A percentile compares a stretch with the other conserved stretches of the same genome.
These are phyloP conservation scores for Megacollybia marginata DNA, from an alignment of 768 basidiomycete species.

Conservation along the genomic window DNA sequence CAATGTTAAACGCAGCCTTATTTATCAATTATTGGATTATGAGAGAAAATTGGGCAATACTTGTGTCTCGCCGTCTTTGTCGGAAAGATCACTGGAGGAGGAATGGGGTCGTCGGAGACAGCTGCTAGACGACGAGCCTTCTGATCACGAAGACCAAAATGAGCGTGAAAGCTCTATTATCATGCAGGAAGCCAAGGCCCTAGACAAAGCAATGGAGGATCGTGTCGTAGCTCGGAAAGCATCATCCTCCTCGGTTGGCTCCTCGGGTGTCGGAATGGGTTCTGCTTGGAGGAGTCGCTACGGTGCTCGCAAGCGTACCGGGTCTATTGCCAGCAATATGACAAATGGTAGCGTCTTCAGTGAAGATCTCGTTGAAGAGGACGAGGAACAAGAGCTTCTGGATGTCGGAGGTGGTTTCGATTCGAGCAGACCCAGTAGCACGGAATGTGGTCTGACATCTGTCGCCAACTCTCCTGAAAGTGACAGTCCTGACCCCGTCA, in stretches of 20 bases:
- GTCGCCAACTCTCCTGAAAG: conserved; percentile 39
- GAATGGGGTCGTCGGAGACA: conserved; percentile 73
- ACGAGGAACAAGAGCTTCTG: conserved; percentile 68
- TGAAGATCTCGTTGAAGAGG: conserved; percentile 76
- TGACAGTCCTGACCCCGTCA: conserved; percentile 19
- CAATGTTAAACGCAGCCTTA: conserved; percentile 46
- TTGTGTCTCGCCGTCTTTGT: conserved; percentile 39
- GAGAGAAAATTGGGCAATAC: conserved; percentile 63
- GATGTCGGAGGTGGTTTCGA: conserved; percentile 64
- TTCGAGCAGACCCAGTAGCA: conserved; percentile 20
- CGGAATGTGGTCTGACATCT: conserved; percentile 15
- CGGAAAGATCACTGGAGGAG: conserved; percentile 62
- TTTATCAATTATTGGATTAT: conserved; percentile 91
- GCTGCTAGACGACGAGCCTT: conserved; percentile 47
- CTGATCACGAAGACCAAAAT: conserved; percentile 36
- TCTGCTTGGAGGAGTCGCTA: conserved; percentile 59
- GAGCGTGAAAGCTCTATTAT: conserved; percentile 51
- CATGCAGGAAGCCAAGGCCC: conserved; percentile 71
- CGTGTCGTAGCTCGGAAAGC: conserved; percentile 69
- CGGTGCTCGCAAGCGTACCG: conserved; percentile 59
- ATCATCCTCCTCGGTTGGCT: conserved; percentile 52
- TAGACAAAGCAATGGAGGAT: conserved; percentile 86
- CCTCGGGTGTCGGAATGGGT: conserved; percentile 62
- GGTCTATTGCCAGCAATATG: conserved; percentile 64
- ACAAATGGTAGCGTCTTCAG: conserved; percentile 66